These are phyloP conservation scores for Xylariaceae sp. DNA, from an alignment of 2,329 filamentous ascomycete genomes.

Conservation along the genomic window DNA sequence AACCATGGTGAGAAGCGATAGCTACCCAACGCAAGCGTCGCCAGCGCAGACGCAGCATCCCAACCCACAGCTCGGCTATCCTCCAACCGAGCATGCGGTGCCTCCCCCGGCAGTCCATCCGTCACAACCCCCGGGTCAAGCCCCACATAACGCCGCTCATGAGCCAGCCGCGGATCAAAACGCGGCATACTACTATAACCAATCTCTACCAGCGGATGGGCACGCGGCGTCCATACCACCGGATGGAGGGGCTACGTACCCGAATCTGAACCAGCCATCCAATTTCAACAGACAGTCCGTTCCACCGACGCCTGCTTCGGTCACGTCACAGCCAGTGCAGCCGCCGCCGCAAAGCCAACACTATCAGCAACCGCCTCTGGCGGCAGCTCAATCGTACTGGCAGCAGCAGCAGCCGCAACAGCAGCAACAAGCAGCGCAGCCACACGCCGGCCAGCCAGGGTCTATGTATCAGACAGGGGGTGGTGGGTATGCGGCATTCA, in stretches of 20 bases:
- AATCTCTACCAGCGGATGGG: constrained; percentile 35
- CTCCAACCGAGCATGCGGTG: constrained; percentile 31
- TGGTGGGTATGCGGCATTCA: constrained; percentile 48
- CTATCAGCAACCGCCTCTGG: constrained; percentile 33
- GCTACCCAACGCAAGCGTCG: constrained; percentile 46
- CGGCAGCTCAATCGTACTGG: constrained; percentile 47
- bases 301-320: constrained; percentile 36
- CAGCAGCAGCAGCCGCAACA: constrained; percentile 47
- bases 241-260: constrained; percentile 51
- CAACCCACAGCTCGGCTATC: constrained; percentile 30
- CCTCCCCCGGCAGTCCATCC: constrained; percentile 27
- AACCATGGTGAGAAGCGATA: constrained; percentile 47
- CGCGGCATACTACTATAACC: constrained; percentile 57
- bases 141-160: constrained; percentile 27
- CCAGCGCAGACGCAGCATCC: constrained; percentile 40
- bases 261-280: constrained; percentile 46
- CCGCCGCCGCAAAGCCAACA: constrained; percentile 26
- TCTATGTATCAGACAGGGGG: constrained; percentile 33
- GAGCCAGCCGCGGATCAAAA: constrained; percentile 47
- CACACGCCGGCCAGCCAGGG: constrained; percentile 41
- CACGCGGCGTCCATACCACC: constrained; percentile 39
- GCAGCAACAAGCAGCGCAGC: constrained; percentile 37
- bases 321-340: constrained; percentile 28
- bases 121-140: constrained; percentile 29
- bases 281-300: constrained; percentile 45